These are phyloP conservation scores for Metschnikowia bowlesiae DNA, from an alignment of 805 yeast genomes.

Conservation along the genomic window DNA sequence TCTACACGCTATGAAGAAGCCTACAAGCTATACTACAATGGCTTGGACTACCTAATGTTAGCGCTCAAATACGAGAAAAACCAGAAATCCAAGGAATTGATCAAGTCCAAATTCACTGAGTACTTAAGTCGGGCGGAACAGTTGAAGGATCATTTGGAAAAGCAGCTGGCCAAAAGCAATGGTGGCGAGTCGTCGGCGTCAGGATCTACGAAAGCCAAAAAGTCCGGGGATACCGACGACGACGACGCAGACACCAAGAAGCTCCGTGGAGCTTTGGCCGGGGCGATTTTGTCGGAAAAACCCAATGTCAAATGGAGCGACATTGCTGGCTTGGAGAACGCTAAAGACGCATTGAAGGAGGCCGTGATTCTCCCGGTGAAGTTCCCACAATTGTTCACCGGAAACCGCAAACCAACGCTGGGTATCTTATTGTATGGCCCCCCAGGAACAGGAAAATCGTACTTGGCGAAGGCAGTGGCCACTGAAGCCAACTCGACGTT, in stretches of 20 bases:
- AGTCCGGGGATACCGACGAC: conserved; percentile 51
- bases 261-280: conserved; percentile 83
- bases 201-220: conserved; percentile 56
- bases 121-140: conserved; percentile 92
- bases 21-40: conserved; percentile 85
- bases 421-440: conserved; percentile 71
- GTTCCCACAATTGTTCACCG: conserved; percentile 92
- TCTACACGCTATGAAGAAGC: conserved; percentile 92
- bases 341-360: conserved; percentile 94
- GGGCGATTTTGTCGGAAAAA: conserved; percentile 85
- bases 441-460: conserved; percentile 98
- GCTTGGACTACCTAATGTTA: conserved; percentile 90
- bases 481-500: conserved; percentile 97
- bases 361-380: conserved; percentile 95
- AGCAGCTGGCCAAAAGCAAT: conserved; percentile 42
- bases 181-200: conserved; percentile 50
- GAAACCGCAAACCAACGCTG: conserved; percentile 87
- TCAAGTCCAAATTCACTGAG: conserved; percentile 84
- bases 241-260: conserved; percentile 84
- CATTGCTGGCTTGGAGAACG: conserved; percentile 91
- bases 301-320: conserved; percentile 95
- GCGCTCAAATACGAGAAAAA: conserved; percentile 93
- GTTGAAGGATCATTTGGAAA: conserved; percentile 81
- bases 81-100: conserved; percentile 80
- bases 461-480: conserved; percentile 95